These are phyloP conservation scores for Aspergillus pseudoterreus DNA, from an alignment of 2,329 filamentous ascomycete species.

Conservation along the genomic window DNA sequence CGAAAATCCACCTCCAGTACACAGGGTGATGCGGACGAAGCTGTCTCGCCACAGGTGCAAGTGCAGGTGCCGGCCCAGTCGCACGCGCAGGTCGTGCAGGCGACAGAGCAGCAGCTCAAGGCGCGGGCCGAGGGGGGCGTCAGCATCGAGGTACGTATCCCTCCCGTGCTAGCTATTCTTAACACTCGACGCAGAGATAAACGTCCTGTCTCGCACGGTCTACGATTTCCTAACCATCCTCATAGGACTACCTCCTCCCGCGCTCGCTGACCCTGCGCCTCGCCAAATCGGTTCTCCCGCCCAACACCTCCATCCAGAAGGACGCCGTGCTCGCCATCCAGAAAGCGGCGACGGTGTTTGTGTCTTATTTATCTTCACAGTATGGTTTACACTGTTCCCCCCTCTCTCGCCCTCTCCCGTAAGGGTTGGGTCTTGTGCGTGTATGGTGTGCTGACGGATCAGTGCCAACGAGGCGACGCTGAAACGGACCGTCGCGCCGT, in stretches of 20 bases:
- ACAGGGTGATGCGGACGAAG: slow-evolving; percentile 13
- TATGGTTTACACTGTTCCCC: slow-evolving; percentile 32
- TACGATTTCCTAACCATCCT: not conserved
- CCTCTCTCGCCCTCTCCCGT: not conserved
- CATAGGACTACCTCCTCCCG: slow-evolving; percentile 59
- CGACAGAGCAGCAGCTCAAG: slow-evolving; percentile 39
- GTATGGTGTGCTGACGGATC: too few species aligned
- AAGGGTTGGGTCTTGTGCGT: too few species aligned
- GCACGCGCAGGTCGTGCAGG: slow-evolving; percentile 24
- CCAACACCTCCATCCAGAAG: slow-evolving; percentile 64
- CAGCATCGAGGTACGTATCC: slow-evolving; percentile 34
- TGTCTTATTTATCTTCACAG: slow-evolving; percentile 60
- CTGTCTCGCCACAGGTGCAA: slow-evolving; percentile 13
- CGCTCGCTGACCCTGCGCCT: slow-evolving; percentile 60
- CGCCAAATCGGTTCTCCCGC: slow-evolving; percentile 60
- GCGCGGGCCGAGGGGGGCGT: slow-evolving; percentile 36
- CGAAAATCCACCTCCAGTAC: slow-evolving; percentile 33
- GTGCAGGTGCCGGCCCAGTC: slow-evolving; percentile 12
- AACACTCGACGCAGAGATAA: not conserved
- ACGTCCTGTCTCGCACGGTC: not conserved
- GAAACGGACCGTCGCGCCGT: slow-evolving; percentile 60
- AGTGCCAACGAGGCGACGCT: slow-evolving; percentile 60
- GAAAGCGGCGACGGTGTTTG: slow-evolving; percentile 64
- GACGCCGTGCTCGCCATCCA: slow-evolving; percentile 62
- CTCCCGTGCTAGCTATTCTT: not conserved